Conservation (phyloP, 2,329 filamentous ascomycete species). For the Xylariaceae sp. region DNA sequence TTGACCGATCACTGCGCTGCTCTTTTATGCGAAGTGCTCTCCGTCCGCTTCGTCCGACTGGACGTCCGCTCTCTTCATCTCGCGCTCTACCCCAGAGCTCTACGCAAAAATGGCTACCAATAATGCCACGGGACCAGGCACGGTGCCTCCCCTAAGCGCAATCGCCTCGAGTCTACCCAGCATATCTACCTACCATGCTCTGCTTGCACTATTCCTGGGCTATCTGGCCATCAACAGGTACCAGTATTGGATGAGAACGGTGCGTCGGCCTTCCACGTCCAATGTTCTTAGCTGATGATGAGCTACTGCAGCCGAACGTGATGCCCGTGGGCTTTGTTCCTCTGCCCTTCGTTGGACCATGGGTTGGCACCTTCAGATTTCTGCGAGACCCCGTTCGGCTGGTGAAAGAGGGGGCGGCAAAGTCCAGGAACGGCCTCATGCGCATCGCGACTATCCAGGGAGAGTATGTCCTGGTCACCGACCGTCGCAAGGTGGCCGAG, state of each 20-base stretch:
- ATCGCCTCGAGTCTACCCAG: too few species aligned
- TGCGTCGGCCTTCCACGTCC: not conserved
- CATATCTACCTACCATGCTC: too few species aligned
- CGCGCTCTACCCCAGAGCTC: too few species aligned
- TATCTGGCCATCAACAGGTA: slow-evolving; percentile 3
- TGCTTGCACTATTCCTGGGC: slow-evolving; percentile 1
- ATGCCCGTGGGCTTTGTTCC: slow-evolving; percentile 2
- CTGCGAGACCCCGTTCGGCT: not conserved
- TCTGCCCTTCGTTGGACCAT: slow-evolving; percentile 3
- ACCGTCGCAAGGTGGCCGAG: slow-evolving; percentile 4
- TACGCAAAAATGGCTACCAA: too few species aligned
- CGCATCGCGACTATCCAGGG: slow-evolving; percentile 4
- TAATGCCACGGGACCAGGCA: too few species aligned
- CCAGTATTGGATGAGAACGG: slow-evolving; percentile 2
- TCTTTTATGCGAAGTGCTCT: too few species aligned
- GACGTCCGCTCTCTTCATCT: too few species aligned
- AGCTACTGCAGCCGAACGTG: slow-evolving; percentile 2
- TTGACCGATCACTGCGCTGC: too few species aligned
- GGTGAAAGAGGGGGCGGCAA: slow-evolving; percentile 1
- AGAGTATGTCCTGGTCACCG: slow-evolving; percentile 5
- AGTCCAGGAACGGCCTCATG: slow-evolving; percentile 5
- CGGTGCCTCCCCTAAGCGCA: too few species aligned
- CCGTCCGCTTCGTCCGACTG: too few species aligned
- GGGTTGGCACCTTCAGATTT: slow-evolving; percentile 3
- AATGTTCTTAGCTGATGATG: not conserved